Percentiles rank a stretch among this genome's conserved stretches.
These are phyloP conservation scores for Metschnikowia lachancei DNA, from an alignment of 805 yeast species.

Conservation along the genomic window DNA sequence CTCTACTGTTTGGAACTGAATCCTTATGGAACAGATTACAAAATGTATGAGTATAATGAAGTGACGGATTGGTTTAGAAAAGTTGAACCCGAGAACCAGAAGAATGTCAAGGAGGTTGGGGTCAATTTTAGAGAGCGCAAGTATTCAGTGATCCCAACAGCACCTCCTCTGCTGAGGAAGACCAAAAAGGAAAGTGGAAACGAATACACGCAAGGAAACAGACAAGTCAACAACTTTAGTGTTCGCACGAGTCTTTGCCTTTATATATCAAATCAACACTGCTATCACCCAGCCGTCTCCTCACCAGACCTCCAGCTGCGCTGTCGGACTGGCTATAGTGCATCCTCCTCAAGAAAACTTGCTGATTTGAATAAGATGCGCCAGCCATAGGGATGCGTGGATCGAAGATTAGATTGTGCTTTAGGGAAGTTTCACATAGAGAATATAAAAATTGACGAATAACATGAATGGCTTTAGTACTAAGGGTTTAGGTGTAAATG, in stretches of 20 bases:
- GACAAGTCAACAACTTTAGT: constrained; percentile 22
- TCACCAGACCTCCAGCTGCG: too few relatives aligned
- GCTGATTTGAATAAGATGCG: constrained; percentile 32
- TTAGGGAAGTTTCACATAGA: too few relatives aligned
- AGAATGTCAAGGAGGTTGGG: constrained; percentile 66
- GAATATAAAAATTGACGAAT: too few relatives aligned
- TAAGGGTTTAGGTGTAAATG: too few relatives aligned
- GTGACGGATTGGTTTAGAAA: constrained; percentile 70
- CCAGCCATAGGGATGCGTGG: constrained; percentile 23
- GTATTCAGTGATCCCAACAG: constrained; percentile 74
- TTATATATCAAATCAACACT: too few relatives aligned
- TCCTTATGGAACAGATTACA: constrained; percentile 95
- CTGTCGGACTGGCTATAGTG: too few relatives aligned
- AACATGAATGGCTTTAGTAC: too few relatives aligned
- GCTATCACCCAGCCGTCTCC: too few relatives aligned
- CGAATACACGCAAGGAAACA: constrained; percentile 3
- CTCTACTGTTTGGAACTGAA: constrained; percentile 86
- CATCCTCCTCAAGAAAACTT: constrained; percentile 25
- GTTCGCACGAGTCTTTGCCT: constrained; percentile 29
- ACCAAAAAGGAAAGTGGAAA: constrained; percentile 6
- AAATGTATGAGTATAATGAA: constrained; percentile 84
- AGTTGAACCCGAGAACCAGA: constrained; percentile 54
- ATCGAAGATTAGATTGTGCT: too few relatives aligned
- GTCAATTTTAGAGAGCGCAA: constrained; percentile 67
- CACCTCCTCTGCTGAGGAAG: constrained; percentile 46